Evolutionary conservation across 2,329 filamentous ascomycete genomes (phyloP), one percentile per base, ranked within the genome.

Genomic region (Myriosclerotinia duriaeana): DNA sequence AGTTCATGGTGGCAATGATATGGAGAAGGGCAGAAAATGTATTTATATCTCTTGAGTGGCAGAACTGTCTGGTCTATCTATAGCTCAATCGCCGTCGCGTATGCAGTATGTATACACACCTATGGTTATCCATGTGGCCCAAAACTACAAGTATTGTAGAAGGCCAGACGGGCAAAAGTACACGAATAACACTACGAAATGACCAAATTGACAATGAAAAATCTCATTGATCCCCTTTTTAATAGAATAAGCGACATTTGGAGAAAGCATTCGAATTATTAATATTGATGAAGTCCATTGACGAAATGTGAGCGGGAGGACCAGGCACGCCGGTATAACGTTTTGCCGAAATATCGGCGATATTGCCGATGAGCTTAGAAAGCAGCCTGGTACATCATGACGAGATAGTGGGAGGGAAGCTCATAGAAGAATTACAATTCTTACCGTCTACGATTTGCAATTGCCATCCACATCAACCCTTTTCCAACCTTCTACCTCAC

Each of bases 291-390:
- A 42, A 58, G 44, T 44, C 11, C 1, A 58, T 36, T 64, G 12
- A 22, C 36, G 15, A 22, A 17, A 3, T 15, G 36, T 36, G 7
- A n/a, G 26, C 26, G 44, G 44, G 44, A 6, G 40, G 15, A 48
- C 22, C 44, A 50, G n/a, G 20, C 30, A 30, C 30, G 30, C 34
- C 61, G 63, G 59, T 22, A 60, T 52, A 53, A 65, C 34, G 44
- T 65, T 60, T 52, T 22, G 15, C 63, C 44, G 63, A 50, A 38
- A 22, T 59, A n/a, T 65, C 63, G 63, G 63, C 26, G 42, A 65
- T 59, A 59, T 48, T 50, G 15, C 53, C 63, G 63, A 65, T 46
- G 58, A 60, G 64, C 64, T 66, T 66, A 66, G 64, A 50, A 66
- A 61, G 64, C 64, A 60, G 38, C 30, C 36, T 50, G 26, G 63